phyloP scores from a whole-genome alignment of 352 stramenopile genomes.

The Globisporangium perplexum region DNA sequence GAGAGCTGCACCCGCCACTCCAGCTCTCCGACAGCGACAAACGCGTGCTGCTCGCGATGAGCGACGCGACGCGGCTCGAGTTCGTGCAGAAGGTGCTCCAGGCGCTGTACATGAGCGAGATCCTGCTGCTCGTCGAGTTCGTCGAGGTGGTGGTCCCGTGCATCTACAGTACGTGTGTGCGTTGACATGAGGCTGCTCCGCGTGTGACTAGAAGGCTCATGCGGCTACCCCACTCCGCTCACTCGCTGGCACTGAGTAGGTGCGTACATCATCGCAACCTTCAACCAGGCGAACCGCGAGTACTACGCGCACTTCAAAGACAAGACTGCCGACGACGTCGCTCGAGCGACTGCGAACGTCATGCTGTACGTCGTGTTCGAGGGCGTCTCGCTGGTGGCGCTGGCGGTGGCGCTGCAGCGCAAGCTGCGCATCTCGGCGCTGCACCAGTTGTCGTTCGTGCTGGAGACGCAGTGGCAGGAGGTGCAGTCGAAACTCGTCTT shows the following conservation, averaged over 20 bases:
- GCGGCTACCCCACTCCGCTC: too few species aligned
- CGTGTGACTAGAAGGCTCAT: neutral
- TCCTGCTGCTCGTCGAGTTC: constrained; percentile 16
- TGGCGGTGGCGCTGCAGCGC: constrained; percentile 12
- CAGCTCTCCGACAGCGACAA: neutral
- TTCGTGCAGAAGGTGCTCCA: constrained; percentile 5
- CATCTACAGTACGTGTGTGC: constrained; percentile 12
- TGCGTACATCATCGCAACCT: neutral
- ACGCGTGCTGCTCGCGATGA: neutral
- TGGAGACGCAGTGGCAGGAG: constrained; percentile 18
- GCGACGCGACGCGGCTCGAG: neutral
- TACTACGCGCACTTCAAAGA: neutral
- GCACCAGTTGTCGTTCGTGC: constrained; percentile 15
- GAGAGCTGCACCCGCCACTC: too few species aligned
- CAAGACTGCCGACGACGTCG: neutral
- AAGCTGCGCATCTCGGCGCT: constrained; percentile 17
- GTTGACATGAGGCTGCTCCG: too few species aligned
- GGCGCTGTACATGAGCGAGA: constrained; percentile 14
- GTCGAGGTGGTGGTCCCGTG: constrained; percentile 16
- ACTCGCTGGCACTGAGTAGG: neutral
- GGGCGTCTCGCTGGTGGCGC: constrained; percentile 9
- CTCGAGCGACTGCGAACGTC: constrained; percentile 4
- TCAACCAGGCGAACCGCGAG: constrained; percentile 1
- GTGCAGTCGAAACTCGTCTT: constrained; percentile 20
- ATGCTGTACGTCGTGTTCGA: constrained; percentile 19